Evolutionary conservation across 78 protist species (phyloP).

Genomic region (Blattamonas nauphoetae): DNA sequence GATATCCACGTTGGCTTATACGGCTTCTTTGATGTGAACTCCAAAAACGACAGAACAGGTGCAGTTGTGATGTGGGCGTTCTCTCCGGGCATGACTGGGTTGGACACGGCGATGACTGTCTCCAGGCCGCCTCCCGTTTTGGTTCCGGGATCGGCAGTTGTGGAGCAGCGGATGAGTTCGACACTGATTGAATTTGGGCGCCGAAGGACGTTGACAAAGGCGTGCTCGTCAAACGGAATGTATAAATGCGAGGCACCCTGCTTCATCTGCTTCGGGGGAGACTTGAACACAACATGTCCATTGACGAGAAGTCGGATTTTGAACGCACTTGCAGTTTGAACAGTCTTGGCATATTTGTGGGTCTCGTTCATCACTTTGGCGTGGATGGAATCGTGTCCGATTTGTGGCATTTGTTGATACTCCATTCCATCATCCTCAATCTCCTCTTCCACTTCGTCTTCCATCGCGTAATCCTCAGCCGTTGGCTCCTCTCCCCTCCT

Average conservation of each 20-base stretch:
- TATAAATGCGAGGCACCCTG: not conserved
- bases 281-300: not conserved
- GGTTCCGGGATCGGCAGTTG: not conserved
- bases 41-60: not conserved
- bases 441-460: not conserved
- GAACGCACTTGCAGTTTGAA: not conserved
- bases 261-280: not conserved
- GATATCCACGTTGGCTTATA: not conserved
- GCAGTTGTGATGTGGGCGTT: not conserved
- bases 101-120: not conserved
- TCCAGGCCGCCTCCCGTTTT: not conserved
- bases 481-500: not conserved
- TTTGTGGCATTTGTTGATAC: too few species aligned
- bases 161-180: not conserved
- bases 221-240: not conserved
- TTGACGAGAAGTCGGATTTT: not conserved
- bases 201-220: not conserved
- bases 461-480: not conserved
- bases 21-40: not conserved
- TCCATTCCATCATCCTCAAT: too few species aligned
- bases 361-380: not conserved
- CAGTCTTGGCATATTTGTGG: not conserved
- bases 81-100: not conserved
- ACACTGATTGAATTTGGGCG: not conserved
- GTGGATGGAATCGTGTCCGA: too few species aligned